Evolutionary conservation across 495 filamentous ascomycete species (phyloP).

Genomic region (Apodospora peruviana): DNA sequence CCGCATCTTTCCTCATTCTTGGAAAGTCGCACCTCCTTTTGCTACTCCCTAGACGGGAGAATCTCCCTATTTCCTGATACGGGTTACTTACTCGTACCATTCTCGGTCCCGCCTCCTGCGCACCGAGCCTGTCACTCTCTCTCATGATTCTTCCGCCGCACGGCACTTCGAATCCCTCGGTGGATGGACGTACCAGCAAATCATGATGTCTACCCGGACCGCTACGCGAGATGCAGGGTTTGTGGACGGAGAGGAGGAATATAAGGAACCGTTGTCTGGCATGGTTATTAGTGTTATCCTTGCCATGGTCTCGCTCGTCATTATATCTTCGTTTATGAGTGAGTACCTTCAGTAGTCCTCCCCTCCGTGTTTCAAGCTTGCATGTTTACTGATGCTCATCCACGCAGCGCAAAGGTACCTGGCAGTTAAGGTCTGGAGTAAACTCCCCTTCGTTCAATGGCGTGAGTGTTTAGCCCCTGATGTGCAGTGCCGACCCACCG

Average conservation of each 20-base stretch:
- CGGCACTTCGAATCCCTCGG: not conserved
- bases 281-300: slow-evolving; percentile 37
- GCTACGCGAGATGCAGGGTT: not conserved
- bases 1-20: too few relatives aligned
- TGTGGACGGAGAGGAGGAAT: not conserved
- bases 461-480: slow-evolving; percentile 28
- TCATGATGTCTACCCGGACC: not conserved
- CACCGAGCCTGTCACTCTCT: not conserved
- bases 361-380: too few relatives aligned
- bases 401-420: slow-evolving; percentile 31
- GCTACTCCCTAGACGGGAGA: too few relatives aligned
- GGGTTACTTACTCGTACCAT: too few relatives aligned
- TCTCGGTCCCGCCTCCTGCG: too few relatives aligned
- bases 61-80: too few relatives aligned
- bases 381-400: slow-evolving; percentile 1
- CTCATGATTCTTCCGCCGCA: not conserved
- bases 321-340: slow-evolving; percentile 44
- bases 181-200: too few relatives aligned
- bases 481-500: too few relatives aligned
- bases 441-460: slow-evolving; percentile 41
- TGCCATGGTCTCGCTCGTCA: slow-evolving; percentile 33
- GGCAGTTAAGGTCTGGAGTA: slow-evolving; percentile 35
- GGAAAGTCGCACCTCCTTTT: too few relatives aligned
- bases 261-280: slow-evolving; percentile 28
- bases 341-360: too few relatives aligned